phyloP scores from a whole-genome alignment of 805 yeast species.

The Peterozyma xylosa region DNA sequence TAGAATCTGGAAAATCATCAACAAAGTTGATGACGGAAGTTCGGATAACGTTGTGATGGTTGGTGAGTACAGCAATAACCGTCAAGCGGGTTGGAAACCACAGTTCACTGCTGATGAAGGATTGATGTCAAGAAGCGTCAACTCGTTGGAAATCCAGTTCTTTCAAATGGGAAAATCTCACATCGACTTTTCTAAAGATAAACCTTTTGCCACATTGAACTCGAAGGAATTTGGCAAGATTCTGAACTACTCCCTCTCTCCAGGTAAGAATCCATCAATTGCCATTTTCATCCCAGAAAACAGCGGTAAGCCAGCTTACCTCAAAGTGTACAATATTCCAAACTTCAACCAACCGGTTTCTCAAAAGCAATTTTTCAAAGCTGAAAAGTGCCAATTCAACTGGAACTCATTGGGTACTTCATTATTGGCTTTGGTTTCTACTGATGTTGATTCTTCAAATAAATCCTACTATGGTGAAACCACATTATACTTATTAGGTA shows the following conservation, averaged over 20 bases:
- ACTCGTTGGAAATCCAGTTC: constrained; percentile 58
- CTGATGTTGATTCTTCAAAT: constrained; percentile 92
- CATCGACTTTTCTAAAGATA: constrained; percentile 27
- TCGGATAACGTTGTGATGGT: constrained; percentile 21
- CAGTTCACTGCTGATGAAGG: constrained; percentile 82
- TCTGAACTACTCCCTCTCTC: constrained; percentile 56
- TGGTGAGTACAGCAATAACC: constrained; percentile 65
- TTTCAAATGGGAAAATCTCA: constrained; percentile 38
- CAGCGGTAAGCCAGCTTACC: constrained; percentile 82
- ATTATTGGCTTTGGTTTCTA: constrained; percentile 83
- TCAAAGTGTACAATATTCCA: constrained; percentile 76
- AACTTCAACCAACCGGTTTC: constrained; percentile 72
- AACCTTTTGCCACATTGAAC: constrained; percentile 55
- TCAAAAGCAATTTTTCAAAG: constrained; percentile 87
- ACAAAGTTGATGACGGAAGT: constrained; percentile 3
- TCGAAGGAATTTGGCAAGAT: constrained; percentile 42
- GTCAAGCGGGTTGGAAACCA: constrained; percentile 89
- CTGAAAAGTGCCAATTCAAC: constrained; percentile 83
- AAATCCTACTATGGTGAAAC: constrained; percentile 97
- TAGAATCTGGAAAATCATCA: constrained; percentile 54
- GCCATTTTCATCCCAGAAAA: constrained; percentile 88
- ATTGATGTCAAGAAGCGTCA: constrained; percentile 47
- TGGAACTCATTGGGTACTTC: constrained; percentile 97
- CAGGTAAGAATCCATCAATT: constrained; percentile 84
- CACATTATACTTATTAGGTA: constrained; percentile 81